phyloP scores from a whole-genome alignment of 2,329 filamentous ascomycete genomes.

The Cladosporium velox region DNA sequence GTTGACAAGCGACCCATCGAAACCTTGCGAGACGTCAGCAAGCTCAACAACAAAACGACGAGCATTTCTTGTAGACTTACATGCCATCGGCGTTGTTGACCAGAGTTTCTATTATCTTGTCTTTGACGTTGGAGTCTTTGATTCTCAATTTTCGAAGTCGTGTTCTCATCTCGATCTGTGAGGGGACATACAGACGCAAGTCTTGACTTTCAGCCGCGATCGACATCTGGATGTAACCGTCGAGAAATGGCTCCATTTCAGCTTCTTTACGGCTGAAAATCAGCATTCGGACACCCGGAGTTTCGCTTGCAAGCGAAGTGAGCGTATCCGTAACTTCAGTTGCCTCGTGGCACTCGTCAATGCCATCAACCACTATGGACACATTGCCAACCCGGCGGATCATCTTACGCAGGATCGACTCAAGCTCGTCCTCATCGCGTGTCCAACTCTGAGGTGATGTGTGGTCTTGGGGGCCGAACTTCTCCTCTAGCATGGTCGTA shows the following conservation, averaged over 20 bases:
- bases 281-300: no score
- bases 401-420: background rate
- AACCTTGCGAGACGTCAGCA: background rate
- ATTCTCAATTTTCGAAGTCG: no score
- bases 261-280: conserved; percentile 1
- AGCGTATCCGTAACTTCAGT: no score
- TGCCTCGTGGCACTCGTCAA: background rate
- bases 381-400: background rate
- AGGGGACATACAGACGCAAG: background rate
- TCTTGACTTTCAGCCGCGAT: background rate
- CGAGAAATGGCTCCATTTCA: background rate
- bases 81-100: conserved; percentile 8
- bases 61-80: background rate
- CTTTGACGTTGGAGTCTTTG: background rate
- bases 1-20: conserved; percentile 13
- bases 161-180: background rate
- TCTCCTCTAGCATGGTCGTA: background rate
- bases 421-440: background rate
- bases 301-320: no score
- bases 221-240: background rate
- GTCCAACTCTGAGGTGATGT: no score
- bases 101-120: conserved; percentile 1
- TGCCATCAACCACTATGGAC: background rate
- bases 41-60: no score
- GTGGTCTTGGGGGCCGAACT: no score